Conservation (phyloP, 768 basidiomycete genomes). For the Tricholoma sp. region DNA sequence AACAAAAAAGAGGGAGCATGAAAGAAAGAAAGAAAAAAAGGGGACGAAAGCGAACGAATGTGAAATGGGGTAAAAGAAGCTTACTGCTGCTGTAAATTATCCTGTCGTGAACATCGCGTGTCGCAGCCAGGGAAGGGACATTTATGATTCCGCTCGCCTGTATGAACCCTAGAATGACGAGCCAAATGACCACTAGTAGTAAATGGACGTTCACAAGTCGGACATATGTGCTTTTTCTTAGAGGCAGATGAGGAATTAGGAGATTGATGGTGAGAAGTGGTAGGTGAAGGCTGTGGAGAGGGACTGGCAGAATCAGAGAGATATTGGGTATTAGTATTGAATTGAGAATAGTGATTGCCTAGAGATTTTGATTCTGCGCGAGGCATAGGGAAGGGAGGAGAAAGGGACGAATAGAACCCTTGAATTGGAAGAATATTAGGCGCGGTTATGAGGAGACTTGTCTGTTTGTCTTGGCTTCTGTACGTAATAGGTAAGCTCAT, state of each 20-base stretch:
- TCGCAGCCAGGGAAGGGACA: constrained; percentile 96
- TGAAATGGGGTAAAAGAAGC: constrained; percentile 17
- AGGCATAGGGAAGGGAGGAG: constrained; percentile 28
- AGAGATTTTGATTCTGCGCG: constrained; percentile 30
- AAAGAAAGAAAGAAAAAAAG: too few species aligned
- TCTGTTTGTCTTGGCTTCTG: constrained; percentile 28
- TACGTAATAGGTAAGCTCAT: constrained; percentile 28
- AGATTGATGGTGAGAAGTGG: constrained; percentile 7
- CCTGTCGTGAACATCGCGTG: constrained; percentile 84
- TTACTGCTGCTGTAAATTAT: constrained; percentile 71
- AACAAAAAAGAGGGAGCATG: background rate
- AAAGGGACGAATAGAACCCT: constrained; percentile 15
- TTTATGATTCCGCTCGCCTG: constrained; percentile 87
- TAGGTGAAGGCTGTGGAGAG: constrained; percentile 23
- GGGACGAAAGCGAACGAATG: background rate
- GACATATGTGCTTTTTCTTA: constrained; percentile 60
- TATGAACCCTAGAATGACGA: constrained; percentile 84
- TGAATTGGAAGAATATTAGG: constrained; percentile 15
- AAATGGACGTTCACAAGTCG: constrained; percentile 71
- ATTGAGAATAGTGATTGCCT: constrained; percentile 25
- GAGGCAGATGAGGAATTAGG: constrained; percentile 13
- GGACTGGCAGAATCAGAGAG: constrained; percentile 18
- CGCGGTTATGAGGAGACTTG: constrained; percentile 21
- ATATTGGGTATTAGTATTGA: constrained; percentile 21
- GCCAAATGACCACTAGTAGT: constrained; percentile 89